Base-by-base conservation (phyloP, 2,329 filamentous ascomycete genomes). In the Arachnopeziza araneosa region DNA sequence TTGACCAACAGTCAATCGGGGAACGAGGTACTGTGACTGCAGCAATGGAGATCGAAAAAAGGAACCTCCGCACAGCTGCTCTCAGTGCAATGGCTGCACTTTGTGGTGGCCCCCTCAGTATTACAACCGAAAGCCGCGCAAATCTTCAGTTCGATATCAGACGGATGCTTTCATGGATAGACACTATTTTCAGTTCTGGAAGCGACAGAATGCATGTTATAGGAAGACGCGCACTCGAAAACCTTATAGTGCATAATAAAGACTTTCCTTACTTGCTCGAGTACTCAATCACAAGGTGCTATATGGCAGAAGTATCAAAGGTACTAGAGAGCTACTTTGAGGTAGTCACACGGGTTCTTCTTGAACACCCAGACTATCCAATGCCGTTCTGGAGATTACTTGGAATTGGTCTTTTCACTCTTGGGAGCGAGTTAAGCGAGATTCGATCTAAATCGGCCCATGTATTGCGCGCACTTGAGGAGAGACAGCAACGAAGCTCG, bases 21-120 rank as follows among this genome's bases (percentile, higher is more conserved):
- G 91, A 93, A 70, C 84, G 90, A 65, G 87, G 88, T 4, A 91
- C 87, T 23, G 83, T 90, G 49, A 93, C 90, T 23, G 93, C 93
- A 24, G 90, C 92, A 1, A 95, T 96, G 83, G 95, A 98, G 72
- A 98, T 97, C 66, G 93, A 99, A 75, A 98, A 96, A 77, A 87
- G 90, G 64, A 96, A 96, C 70, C 81, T 99, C 48, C 85, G 91
- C 60, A 95, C 89, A 23, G 92, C 95, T 30, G 93, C 95, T 1
- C 79, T 99, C 51, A 96, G 93, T 73, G 89, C 96, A 24, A 98
- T 99, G 95, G 93, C 95, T 51, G 87, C 92, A 2, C 81, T 99
- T 6, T 99, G 95, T 72, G 92, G 86, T 68, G 85, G 89, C 0
- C 91, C 93, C 3, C 87, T 98, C 60, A 92, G 86, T 64, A 88